These are phyloP conservation scores for Calonectria hawksworthii DNA, from an alignment of 2,329 filamentous ascomycete species.

Conservation along the genomic window DNA sequence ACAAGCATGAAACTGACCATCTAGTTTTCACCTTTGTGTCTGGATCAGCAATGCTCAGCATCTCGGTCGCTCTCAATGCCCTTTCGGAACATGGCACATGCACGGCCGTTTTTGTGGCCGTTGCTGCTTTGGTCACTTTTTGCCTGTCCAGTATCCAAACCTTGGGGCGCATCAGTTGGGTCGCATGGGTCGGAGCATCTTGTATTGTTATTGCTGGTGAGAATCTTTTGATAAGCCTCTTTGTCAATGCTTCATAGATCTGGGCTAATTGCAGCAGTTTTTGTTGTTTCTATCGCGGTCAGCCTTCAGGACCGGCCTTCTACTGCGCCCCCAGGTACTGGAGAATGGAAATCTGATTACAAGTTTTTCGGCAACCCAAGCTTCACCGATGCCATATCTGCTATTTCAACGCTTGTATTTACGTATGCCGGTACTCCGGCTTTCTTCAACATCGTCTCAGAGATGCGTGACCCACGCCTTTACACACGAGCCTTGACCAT, in stretches of 20 bases:
- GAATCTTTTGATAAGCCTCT: neutral
- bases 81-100: conserved; percentile 52
- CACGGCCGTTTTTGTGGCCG: conserved; percentile 53
- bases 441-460: conserved; percentile 48
- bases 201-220: conserved; percentile 38
- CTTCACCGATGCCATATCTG: conserved; percentile 48
- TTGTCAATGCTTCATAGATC: too few species aligned
- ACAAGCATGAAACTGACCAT: too few species aligned
- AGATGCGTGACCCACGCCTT: conserved; percentile 47
- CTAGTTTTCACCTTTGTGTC: conserved; percentile 38
- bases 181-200: conserved; percentile 44
- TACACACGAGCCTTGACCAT: conserved; percentile 44
- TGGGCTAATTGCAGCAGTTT: conserved; percentile 19
- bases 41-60: conserved; percentile 50
- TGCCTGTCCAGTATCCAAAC: conserved; percentile 47
- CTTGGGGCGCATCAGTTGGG: conserved; percentile 45
- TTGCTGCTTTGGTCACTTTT: conserved; percentile 46
- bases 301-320: conserved; percentile 47
- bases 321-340: conserved; percentile 40
- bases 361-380: conserved; percentile 46
- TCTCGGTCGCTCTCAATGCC: conserved; percentile 54
- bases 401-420: conserved; percentile 51
- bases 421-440: conserved; percentile 52
- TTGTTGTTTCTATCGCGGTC: conserved; percentile 46
- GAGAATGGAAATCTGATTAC: conserved; percentile 44